phyloP scores from a whole-genome alignment of 495 filamentous ascomycete species.

The Cairneyella variabilis region DNA sequence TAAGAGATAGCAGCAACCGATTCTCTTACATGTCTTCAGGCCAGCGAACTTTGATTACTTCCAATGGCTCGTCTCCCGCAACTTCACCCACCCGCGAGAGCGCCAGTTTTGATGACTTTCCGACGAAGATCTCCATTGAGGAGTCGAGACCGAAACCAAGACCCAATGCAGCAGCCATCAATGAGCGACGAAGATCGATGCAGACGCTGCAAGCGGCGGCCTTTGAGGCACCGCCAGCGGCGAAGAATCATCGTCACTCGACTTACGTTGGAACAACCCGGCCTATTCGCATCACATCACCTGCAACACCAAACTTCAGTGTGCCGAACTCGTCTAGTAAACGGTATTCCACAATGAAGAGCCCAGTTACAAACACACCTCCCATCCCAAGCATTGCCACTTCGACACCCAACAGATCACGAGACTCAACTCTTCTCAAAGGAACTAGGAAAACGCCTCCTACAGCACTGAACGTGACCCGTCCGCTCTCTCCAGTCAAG shows the following conservation, averaged over 20 bases:
- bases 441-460: slow-evolving; percentile 36
- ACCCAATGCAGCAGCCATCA: slow-evolving; percentile 50
- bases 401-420: slow-evolving; percentile 6
- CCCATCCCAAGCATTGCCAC: slow-evolving; percentile 1
- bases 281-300: slow-evolving; percentile 9
- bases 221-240: slow-evolving; percentile 17
- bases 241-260: slow-evolving; percentile 26
- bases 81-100: slow-evolving; percentile 45
- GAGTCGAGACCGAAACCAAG: slow-evolving; percentile 37
- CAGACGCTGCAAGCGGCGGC: slow-evolving; percentile 35
- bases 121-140: slow-evolving; percentile 27
- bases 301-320: slow-evolving; percentile 43
- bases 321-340: slow-evolving; percentile 39
- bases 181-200: slow-evolving; percentile 48
- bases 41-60: slow-evolving; percentile 52
- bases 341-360: slow-evolving; percentile 36
- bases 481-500: slow-evolving; percentile 45
- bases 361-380: slow-evolving; percentile 4
- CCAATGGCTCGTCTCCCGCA: slow-evolving; percentile 48
- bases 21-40: slow-evolving; percentile 60
- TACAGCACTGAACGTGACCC: slow-evolving; percentile 35
- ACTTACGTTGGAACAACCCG: slow-evolving; percentile 21
- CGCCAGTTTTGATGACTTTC: slow-evolving; percentile 34
- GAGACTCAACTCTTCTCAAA: slow-evolving; percentile 21
- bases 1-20: slow-evolving; percentile 48